Evolutionary conservation across 2,329 filamentous ascomycete species (phyloP), one percentile per base, ranked within the genome.

Genomic region (Truncatella angustata): DNA sequence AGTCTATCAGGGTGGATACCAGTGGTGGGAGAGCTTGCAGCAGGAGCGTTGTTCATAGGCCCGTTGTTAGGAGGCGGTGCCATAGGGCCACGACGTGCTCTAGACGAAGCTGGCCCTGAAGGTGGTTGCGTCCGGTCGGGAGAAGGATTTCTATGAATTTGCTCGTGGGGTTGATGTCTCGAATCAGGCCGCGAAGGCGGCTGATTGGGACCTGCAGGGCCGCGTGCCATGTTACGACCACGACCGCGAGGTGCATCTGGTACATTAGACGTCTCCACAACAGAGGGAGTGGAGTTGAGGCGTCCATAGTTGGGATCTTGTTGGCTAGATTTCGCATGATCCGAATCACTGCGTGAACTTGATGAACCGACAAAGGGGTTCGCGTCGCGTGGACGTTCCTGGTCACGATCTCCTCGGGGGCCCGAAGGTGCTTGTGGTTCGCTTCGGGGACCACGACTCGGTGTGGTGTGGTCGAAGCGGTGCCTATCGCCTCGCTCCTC

Each of bases 231-330:
- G 58, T 69, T 74, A 54, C 70, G 72, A 53, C 74, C 79, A 60
- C 74, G 78, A 57, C 73, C 78, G 47, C 77, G 75, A 14, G 82
- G 81, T 2, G 80, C 83, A n/a, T 78, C 77, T 3, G 82, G 82
- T 36, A 79, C 67, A 36, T 70, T 75, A 23, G 55, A 49, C 36
- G 58, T 72, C 66, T 66, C 74, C 24, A 62, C 60, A 28, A 73
- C 66, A 21, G 73, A 71, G 45, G 76, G 71, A 46, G 78, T 74
- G 2, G 77, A 70, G 55, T 82, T 85, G 44, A 87, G 71, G 2
- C 84, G 80, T 24, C 84, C 84, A 59, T 86, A 86, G 51, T 80
- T 83, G 14, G 80, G 79, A 63, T 87, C 83, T 57, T 83, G 78
- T 54, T 80, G 77, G 50, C 71, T 73, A 18, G 76, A 59, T 56